Base-by-base conservation (phyloP, 2,329 filamentous ascomycete genomes). In the Byssothecium circinans region DNA sequence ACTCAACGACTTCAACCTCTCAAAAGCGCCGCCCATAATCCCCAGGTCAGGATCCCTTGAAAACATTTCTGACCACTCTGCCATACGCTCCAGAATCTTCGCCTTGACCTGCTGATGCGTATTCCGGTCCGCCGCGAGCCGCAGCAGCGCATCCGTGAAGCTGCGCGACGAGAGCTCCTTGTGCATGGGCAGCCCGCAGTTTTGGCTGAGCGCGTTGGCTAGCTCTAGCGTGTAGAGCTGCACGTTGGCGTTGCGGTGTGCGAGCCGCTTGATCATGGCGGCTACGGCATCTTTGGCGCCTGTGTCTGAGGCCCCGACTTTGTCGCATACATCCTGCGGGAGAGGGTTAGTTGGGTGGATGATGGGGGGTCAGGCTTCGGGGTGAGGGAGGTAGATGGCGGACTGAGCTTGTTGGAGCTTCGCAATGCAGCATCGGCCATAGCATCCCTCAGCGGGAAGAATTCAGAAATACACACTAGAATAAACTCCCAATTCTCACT, bases 11-110 rank as follows among this genome's bases (percentile, higher is more conserved):
- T 96, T 95, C 54, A 97, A 78, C 69, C 87, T 89, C 75, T 86
- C 86, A 72, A 92, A 97, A 49, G 92, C 91, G 66, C 95, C 89
- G 70, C 91, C 88, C 94, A 99, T 99, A 68, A 99, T 95, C 15
- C 94, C 94, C 51, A 99, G 81, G 68, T 96, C 92, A 10, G 91
- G 83, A 67, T 96, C 90, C 51, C 82, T 85, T 62, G 83, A 82
- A 70, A 97, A 97, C 89, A 96, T 95, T 64, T 94, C 89, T 47
- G 88, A 85, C 94, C 94, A 99, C 56, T 92, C 89, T 70, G 88
- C 86, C 90, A 97, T 97, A 58, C 91, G 85, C 78, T 97, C 92
- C 49, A 97, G 75, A 57, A 99, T 96, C 81, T 96, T 97, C 56
- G 89, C 84, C 75, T 97, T 97, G 68, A 99, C 94, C 72, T 96